Conservation (phyloP, 2,329 filamentous ascomycete genomes). For the Alternaria incomplexa region DNA sequence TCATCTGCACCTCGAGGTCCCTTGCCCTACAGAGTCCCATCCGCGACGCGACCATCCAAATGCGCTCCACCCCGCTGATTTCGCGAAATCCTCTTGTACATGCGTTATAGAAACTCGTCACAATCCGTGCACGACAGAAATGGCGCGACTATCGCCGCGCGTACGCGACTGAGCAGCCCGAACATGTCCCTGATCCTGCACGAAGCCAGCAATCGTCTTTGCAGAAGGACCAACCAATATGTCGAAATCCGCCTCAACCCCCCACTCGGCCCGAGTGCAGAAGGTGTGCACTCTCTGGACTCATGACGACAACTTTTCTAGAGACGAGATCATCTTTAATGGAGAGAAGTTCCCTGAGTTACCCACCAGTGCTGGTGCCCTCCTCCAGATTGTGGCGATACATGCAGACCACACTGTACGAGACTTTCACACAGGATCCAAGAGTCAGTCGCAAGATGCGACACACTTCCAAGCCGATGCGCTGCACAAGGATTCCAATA, state of each 20-base stretch:
- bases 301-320: conserved; percentile 75
- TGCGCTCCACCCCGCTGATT: neutral
- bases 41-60: neutral
- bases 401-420: conserved; percentile 57
- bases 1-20: conserved; percentile 1
- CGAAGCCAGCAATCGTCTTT: conserved; percentile 1
- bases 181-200: neutral
- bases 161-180: conserved; percentile 4
- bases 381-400: conserved; percentile 74
- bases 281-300: conserved; percentile 60
- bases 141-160: conserved; percentile 1
- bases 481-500: conserved; percentile 14
- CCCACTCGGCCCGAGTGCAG: conserved; percentile 40
- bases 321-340: conserved; percentile 81
- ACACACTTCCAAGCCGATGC: conserved; percentile 36
- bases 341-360: conserved; percentile 70
- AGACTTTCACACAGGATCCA: conserved; percentile 52
- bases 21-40: neutral
- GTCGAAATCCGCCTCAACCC: conserved; percentile 37
- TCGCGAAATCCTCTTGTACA: neutral
- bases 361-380: conserved; percentile 67
- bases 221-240: conserved; percentile 20
- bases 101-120: neutral
- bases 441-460: conserved; percentile 30
- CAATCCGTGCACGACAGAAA: neutral